Percentiles rank a stretch among this genome's conserved stretches.
phyloP scores from a whole-genome alignment of 2,329 filamentous ascomycete genomes.

The Calonectria leucothoes region DNA sequence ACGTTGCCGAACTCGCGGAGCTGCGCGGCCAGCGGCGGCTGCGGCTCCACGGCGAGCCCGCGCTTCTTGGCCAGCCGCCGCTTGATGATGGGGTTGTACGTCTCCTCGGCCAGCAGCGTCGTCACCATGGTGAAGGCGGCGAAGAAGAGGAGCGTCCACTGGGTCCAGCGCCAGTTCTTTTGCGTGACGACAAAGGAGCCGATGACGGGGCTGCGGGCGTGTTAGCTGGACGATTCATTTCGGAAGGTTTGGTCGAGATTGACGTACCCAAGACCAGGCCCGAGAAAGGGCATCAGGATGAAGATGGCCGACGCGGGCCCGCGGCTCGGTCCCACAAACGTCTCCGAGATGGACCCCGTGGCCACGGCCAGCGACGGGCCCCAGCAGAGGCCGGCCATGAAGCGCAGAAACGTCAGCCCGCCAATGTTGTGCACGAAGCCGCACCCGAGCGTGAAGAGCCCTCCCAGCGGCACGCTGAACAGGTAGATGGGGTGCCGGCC shows the following conservation, averaged over 20 bases:
- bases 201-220: slow-evolving; percentile 54
- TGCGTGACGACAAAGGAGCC: slow-evolving; percentile 59
- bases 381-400: slow-evolving; percentile 65
- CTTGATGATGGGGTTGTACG: slow-evolving; percentile 65
- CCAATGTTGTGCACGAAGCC: slow-evolving; percentile 63
- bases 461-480: slow-evolving; percentile 57
- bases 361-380: slow-evolving; percentile 62
- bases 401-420: slow-evolving; percentile 64
- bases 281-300: slow-evolving; percentile 64
- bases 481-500: slow-evolving; percentile 67
- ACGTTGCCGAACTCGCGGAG: slow-evolving; percentile 52
- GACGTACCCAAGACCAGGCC: slow-evolving; percentile 61
- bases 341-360: slow-evolving; percentile 62
- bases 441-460: slow-evolving; percentile 67
- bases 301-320: slow-evolving; percentile 58
- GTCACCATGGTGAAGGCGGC: slow-evolving; percentile 49
- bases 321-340: slow-evolving; percentile 55
- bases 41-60: slow-evolving; percentile 40
- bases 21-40: slow-evolving; percentile 37
- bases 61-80: slow-evolving; percentile 51
- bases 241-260: no score
- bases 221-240: no score
- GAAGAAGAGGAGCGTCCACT: slow-evolving; percentile 63
- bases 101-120: slow-evolving; percentile 61
- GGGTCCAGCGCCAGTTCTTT: slow-evolving; percentile 65